A percentile compares a stretch with the other conserved stretches of the same genome.
phyloP scores from a whole-genome alignment of 176 grass and related monocot genomes.

The Carex scoparia region DNA sequence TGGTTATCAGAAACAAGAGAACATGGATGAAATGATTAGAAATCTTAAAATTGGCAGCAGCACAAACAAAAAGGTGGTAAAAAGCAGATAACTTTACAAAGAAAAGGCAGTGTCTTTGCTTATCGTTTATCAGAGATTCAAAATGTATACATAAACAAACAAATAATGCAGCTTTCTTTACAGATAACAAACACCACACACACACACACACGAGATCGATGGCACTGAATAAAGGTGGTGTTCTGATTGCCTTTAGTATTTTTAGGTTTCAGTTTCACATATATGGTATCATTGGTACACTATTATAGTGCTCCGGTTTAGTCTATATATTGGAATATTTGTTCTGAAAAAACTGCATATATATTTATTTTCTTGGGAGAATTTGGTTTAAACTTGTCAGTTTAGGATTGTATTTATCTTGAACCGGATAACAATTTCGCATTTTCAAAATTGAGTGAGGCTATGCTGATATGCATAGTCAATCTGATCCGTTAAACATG shows the following conservation, averaged over 20 bases:
- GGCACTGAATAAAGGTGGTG: background rate
- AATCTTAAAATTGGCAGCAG: conserved; percentile 6
- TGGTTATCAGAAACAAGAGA: background rate
- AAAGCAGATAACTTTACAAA: conserved; percentile 23
- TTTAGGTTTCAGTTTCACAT: background rate
- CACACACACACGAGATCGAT: background rate
- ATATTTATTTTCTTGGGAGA: background rate
- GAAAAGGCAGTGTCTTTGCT: background rate
- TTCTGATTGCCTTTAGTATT: background rate
- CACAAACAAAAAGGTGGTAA: conserved; percentile 16
- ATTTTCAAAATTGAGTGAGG: no score
- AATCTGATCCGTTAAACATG: no score
- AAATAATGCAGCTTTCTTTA: conserved; percentile 10
- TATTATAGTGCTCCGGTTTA: background rate
- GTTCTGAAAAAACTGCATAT: background rate
- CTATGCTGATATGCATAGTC: no score
- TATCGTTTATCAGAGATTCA: background rate
- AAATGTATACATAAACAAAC: conserved; percentile 1
- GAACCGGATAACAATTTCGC: background rate
- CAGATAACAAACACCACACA: background rate
- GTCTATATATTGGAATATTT: background rate
- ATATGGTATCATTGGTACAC: background rate
- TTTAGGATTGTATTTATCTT: background rate
- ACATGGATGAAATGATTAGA: conserved; percentile 25
- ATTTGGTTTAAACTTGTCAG: background rate